A percentile compares a stretch with the other conserved stretches of the same genome.
phyloP scores from a whole-genome alignment of 2,329 filamentous ascomycete species.

The Annulohypoxylon truncatum region DNA sequence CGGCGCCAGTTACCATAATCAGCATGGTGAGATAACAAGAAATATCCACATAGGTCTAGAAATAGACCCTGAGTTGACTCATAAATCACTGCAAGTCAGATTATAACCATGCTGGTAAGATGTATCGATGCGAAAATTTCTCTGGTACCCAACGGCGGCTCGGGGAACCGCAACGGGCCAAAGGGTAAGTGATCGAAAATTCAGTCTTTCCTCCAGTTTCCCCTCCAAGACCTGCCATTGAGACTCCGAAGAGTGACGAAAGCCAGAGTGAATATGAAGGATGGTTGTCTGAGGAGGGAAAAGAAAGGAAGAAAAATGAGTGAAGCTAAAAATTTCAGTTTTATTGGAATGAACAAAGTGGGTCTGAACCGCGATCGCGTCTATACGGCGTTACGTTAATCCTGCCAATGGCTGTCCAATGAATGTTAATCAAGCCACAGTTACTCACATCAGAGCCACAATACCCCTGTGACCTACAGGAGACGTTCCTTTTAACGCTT shows the following conservation, averaged over 20 bases:
- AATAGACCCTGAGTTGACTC: background rate
- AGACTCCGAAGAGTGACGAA: constrained; percentile 61
- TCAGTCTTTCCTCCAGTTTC: constrained; percentile 74
- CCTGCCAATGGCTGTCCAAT: constrained; percentile 9
- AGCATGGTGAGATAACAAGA: background rate
- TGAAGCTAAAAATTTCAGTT: constrained; percentile 21
- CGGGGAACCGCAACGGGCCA: constrained; percentile 53
- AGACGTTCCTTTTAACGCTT: background rate
- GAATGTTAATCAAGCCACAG: background rate
- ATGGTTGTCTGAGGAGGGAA: constrained; percentile 59
- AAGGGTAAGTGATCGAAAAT: constrained; percentile 69
- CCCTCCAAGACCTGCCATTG: constrained; percentile 73
- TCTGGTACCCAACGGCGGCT: constrained; percentile 50
- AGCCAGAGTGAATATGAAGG: constrained; percentile 77
- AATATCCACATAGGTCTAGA: background rate
- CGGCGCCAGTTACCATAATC: too few relatives aligned
- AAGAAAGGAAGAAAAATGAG: constrained; percentile 43
- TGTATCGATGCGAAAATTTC: constrained; percentile 55
- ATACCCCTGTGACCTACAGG: constrained; percentile 11
- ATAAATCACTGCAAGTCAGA: background rate
- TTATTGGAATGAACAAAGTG: constrained; percentile 22
- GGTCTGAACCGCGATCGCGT: constrained; percentile 9
- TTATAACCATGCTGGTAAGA: background rate
- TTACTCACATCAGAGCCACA: constrained; percentile 6
- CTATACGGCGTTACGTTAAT: constrained; percentile 31